Base-by-base conservation (phyloP, 768 basidiomycete species). In the Kwoniella sp. region DNA sequence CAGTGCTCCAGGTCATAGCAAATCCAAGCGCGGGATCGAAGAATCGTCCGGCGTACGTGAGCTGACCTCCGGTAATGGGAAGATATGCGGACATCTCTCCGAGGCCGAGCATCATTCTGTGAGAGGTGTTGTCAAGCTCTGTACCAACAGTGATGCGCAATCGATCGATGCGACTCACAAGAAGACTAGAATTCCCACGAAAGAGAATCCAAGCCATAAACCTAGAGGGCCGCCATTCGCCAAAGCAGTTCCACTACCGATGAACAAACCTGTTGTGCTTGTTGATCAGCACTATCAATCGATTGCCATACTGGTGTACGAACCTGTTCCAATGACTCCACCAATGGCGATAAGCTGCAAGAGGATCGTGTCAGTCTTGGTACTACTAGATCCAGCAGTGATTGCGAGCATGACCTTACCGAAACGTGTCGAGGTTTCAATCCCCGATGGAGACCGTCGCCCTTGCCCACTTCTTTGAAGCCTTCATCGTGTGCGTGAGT, bases 181-280 rank as follows among this genome's bases (percentile, higher is more conserved):
- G 30, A 33, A 62, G 15, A 33, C 27, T 26, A 62, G 33, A 22
- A 55, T 56, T 24, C 68, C 73, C 27, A 71, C 66, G 40, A 68
- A 49, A 30, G 59, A 54, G 57, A 71, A 77, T 50, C 71, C 76
- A 21, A 77, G 55, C 44, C 71, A 64, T 25, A 75, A 65, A 64
- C 76, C 76, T 22, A 75, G 67, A 29, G 76, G 76, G 52, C 76
- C 76, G 44, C 71, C 76, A 46, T 73, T 66, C 25, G 65, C 62
- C n/a, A 77, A 57, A 12, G 67, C 64, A 46, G 73, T 76, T 15
- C 83, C 86, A 24, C 71, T 77, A 53, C 77, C 77, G 29, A 90
- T 77, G 78, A 90, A 90, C 13, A 88, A 81, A 67, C 88, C 87
- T 33, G 55, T 36, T 5, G 15, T 8, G 21, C 10, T 2, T 30